phyloP scores from a whole-genome alignment of 768 basidiomycete species.

The Pisolithus sp. region DNA sequence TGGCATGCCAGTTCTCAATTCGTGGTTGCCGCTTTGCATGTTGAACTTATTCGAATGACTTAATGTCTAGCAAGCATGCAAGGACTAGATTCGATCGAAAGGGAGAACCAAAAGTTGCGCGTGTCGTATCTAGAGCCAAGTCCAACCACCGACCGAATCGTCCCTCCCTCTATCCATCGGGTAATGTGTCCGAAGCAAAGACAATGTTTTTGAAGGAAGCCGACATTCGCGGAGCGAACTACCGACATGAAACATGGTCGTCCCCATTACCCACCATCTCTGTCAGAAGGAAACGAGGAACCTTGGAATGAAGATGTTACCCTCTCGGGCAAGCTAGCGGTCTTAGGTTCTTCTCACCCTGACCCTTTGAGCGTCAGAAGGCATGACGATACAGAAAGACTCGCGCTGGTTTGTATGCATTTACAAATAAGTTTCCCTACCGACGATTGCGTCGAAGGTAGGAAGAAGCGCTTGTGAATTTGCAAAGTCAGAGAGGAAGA shows the following conservation, averaged over 20 bases:
- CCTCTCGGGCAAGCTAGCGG: slow-evolving; percentile 43
- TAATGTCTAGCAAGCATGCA: too few relatives aligned
- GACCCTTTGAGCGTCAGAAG: slow-evolving; percentile 67
- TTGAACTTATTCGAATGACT: too few relatives aligned
- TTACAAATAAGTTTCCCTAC: slow-evolving; percentile 29
- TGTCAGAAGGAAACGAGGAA: slow-evolving; percentile 25
- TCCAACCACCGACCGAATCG: not conserved
- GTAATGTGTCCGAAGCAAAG: slow-evolving; percentile 15
- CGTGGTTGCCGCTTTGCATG: too few relatives aligned
- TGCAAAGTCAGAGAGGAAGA: too few relatives aligned
- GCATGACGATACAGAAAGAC: slow-evolving; percentile 65
- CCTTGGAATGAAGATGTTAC: slow-evolving; percentile 79
- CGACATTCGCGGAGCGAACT: slow-evolving; percentile 50
- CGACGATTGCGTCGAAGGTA: slow-evolving; percentile 5
- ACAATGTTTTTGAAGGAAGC: slow-evolving; percentile 83
- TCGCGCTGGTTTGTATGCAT: slow-evolving; percentile 40
- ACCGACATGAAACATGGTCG: slow-evolving; percentile 66
- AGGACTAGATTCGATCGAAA: too few relatives aligned
- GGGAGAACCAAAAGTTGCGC: too few relatives aligned
- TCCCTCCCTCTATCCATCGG: slow-evolving; percentile 15
- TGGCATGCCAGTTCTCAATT: too few relatives aligned
- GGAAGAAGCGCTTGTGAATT: too few relatives aligned
- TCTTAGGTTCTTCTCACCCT: slow-evolving; percentile 52
- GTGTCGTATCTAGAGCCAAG: too few relatives aligned
- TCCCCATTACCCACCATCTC: slow-evolving; percentile 65